A percentile compares a stretch with the other conserved stretches of the same genome.
Conservation (phyloP, 768 basidiomycete species). For the Paxillus rubicundulus region DNA sequence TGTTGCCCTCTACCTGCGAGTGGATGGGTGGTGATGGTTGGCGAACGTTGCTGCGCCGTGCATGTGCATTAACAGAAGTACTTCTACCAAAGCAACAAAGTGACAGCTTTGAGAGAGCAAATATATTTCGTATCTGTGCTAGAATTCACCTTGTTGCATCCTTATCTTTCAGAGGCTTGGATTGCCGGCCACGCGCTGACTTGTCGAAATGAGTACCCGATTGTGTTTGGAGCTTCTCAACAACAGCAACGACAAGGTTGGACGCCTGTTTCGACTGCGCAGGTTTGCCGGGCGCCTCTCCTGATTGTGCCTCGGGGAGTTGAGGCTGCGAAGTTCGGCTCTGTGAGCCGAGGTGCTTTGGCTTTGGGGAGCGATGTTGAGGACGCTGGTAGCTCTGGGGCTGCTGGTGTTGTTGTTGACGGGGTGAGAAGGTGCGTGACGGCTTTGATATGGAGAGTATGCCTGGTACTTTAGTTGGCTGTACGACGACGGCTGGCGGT, state of each 20-base stretch:
- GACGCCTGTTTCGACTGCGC: slow-evolving; percentile 24
- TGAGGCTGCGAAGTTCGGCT: slow-evolving; percentile 19
- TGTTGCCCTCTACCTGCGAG: slow-evolving; percentile 63
- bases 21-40: slow-evolving; percentile 61
- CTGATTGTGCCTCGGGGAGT: slow-evolving; percentile 25
- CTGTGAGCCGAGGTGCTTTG: slow-evolving; percentile 25
- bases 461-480: slow-evolving; percentile 72
- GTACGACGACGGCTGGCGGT: slow-evolving; percentile 62
- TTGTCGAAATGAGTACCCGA: slow-evolving; percentile 25
- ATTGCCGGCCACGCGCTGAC: slow-evolving; percentile 32
- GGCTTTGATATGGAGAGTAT: slow-evolving; percentile 70
- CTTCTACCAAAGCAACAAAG: slow-evolving; percentile 35
- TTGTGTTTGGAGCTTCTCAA: slow-evolving; percentile 24
- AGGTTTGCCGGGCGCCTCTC: slow-evolving; percentile 32
- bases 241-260: slow-evolving; percentile 32
- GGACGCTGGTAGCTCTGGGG: slow-evolving; percentile 35
- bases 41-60: slow-evolving; percentile 52
- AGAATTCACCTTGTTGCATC: slow-evolving; percentile 38
- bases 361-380: slow-evolving; percentile 37
- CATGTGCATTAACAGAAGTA: slow-evolving; percentile 41
- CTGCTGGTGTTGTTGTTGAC: slow-evolving; percentile 37
- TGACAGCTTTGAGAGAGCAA: slow-evolving; percentile 3
- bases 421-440: slow-evolving; percentile 29
- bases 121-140: neutral
- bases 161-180: slow-evolving; percentile 45